Evolutionary conservation across 306 rosid species (phyloP).

Genomic region (Trichosanthes cucumerina): DNA sequence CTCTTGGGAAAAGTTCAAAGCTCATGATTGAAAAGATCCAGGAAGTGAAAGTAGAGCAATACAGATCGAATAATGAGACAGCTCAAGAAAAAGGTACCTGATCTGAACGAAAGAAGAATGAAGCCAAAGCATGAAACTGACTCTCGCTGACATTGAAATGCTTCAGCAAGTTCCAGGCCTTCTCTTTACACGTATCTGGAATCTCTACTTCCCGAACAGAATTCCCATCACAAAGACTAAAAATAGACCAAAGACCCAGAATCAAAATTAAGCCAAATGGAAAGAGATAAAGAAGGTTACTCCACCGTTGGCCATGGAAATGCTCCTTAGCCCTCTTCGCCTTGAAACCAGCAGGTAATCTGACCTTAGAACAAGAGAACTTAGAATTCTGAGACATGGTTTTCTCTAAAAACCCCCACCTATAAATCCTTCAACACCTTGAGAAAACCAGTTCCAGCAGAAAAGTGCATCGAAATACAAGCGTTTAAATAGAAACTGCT

Average conservation of each 20-base stretch:
- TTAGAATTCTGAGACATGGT: constrained; percentile 60
- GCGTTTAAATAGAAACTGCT: neutral
- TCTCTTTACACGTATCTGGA: constrained; percentile 31
- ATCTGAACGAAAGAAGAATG: constrained; percentile 60
- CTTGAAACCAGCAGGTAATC: constrained; percentile 35
- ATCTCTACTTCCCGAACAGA: constrained; percentile 29
- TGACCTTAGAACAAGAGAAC: constrained; percentile 49
- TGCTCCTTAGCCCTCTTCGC: constrained; percentile 49
- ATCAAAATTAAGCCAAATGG: constrained; percentile 30
- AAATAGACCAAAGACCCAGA: constrained; percentile 33
- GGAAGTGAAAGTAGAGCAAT: neutral
- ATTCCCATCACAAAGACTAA: constrained; percentile 23
- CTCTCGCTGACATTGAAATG: constrained; percentile 59
- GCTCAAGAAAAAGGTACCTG: constrained; percentile 39
- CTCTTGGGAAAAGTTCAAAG: neutral
- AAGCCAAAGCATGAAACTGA: constrained; percentile 48
- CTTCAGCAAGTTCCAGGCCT: constrained; percentile 41
- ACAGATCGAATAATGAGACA: neutral
- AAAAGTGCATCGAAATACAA: constrained; percentile 28
- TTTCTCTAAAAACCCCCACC: constrained; percentile 26
- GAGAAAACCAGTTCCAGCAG: constrained; percentile 25
- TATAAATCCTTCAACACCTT: constrained; percentile 26
- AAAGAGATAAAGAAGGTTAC: constrained; percentile 38
- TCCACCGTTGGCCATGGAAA: constrained; percentile 33
- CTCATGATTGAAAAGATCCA: neutral